These are phyloP conservation scores for Boletus rufocinnamomeus DNA, from an alignment of 768 basidiomycete species.

Conservation along the genomic window DNA sequence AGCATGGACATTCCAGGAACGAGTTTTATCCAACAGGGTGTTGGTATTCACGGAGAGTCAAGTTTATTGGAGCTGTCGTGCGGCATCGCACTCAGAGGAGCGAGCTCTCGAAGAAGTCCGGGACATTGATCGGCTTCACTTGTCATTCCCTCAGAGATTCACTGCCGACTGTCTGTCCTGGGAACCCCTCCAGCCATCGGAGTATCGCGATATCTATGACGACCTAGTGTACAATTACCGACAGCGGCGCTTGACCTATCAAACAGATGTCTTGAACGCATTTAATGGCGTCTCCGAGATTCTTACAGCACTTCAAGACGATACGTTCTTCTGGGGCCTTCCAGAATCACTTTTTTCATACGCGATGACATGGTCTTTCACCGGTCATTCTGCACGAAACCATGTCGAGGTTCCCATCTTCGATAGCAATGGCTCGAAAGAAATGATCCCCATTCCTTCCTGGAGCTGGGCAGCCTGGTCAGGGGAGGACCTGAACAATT, in stretches of 20 bases:
- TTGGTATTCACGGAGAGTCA: slow-evolving; percentile 22
- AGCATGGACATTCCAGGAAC: slow-evolving; percentile 27
- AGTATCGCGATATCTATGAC: neutral
- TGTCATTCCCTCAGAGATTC: neutral
- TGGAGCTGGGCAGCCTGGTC: slow-evolving; percentile 24
- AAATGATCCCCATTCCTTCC: slow-evolving; percentile 16
- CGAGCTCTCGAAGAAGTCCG: slow-evolving; percentile 9
- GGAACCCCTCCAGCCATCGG: neutral
- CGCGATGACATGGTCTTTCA: slow-evolving; percentile 9
- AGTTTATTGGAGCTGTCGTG: slow-evolving; percentile 21
- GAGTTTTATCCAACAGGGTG: slow-evolving; percentile 15
- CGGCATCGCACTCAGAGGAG: slow-evolving; percentile 13
- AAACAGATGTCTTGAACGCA: slow-evolving; percentile 22
- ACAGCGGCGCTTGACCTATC: slow-evolving; percentile 10
- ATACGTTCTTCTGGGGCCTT: slow-evolving; percentile 19
- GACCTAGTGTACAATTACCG: slow-evolving; percentile 9
- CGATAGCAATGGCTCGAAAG: slow-evolving; percentile 2
- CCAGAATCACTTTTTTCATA: slow-evolving; percentile 19
- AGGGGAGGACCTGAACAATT: neutral
- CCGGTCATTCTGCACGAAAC: slow-evolving; percentile 5
- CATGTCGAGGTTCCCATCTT: slow-evolving; percentile 1
- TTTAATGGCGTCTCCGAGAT: slow-evolving; percentile 19
- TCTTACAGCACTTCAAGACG: slow-evolving; percentile 11
- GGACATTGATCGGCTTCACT: neutral
- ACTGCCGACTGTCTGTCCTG: neutral